Evolutionary conservation across 2,329 filamentous ascomycete genomes (phyloP).

Genomic region (Paramyrothecium sp.): DNA sequence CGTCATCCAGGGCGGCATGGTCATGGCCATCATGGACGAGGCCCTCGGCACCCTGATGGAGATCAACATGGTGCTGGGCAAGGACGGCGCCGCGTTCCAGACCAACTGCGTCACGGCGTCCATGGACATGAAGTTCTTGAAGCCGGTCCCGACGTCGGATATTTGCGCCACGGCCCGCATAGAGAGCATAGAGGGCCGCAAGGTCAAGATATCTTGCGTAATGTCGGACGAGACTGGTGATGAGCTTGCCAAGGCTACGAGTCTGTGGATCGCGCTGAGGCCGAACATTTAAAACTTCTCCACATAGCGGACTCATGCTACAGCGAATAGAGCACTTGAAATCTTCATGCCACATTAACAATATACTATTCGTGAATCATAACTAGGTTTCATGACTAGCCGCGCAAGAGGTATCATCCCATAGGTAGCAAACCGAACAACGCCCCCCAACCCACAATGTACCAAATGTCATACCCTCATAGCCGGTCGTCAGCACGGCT

Average conservation of each 20-base stretch:
- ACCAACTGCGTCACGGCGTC: slow-evolving; percentile 30
- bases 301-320: no score
- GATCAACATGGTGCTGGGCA: slow-evolving; percentile 30
- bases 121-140: slow-evolving; percentile 32
- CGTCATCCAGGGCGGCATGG: slow-evolving; percentile 34
- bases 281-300: slow-evolving; percentile 20
- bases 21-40: slow-evolving; percentile 34
- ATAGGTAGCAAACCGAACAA: no score
- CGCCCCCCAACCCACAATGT: no score
- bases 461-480: neutral
- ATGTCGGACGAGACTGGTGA: slow-evolving; percentile 25
- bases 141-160: slow-evolving; percentile 24
- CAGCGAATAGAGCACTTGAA: no score
- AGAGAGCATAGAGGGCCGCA: slow-evolving; percentile 30
- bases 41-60: slow-evolving; percentile 33
- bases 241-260: slow-evolving; percentile 26
- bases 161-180: slow-evolving; percentile 28
- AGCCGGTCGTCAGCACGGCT: neutral
- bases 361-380: no score
- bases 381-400: no score
- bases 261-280: slow-evolving; percentile 30
- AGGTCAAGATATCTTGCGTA: slow-evolving; percentile 26
- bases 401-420: no score
- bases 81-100: slow-evolving; percentile 23
- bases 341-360: no score